Conservation (phyloP, 1,284 basidiomycete genomes). For the Pyrrhoderma lamaoense region DNA sequence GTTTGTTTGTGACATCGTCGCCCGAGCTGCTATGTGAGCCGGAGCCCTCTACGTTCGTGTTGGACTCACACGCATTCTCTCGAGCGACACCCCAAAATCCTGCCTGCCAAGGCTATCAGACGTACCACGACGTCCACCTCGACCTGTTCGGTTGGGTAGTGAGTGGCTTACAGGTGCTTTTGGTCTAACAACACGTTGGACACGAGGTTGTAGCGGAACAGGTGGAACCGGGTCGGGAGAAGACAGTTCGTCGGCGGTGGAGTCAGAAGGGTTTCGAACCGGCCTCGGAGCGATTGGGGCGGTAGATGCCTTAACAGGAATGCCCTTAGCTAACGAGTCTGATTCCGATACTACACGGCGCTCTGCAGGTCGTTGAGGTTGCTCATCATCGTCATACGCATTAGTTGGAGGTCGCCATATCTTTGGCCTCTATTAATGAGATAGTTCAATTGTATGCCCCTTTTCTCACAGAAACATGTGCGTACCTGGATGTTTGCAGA, state of each 20-base stretch:
- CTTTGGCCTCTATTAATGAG: slow-evolving; percentile 6
- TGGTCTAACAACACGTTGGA: neutral
- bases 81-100: slow-evolving; percentile 59
- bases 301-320: slow-evolving; percentile 1
- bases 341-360: slow-evolving; percentile 16
- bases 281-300: neutral
- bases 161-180: slow-evolving; percentile 15
- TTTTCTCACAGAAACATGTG: neutral
- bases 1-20: slow-evolving; percentile 30
- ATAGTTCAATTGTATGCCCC: neutral
- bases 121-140: neutral
- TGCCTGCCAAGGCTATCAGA: neutral
- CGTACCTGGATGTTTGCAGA: slow-evolving; percentile 3
- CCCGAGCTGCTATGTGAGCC: slow-evolving; percentile 52
- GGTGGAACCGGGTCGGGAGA: neutral
- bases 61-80: slow-evolving; percentile 46
- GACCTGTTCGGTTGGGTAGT: slow-evolving; percentile 12
- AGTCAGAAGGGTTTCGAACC: slow-evolving; percentile 1
- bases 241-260: slow-evolving; percentile 3
- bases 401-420: slow-evolving; percentile 14
- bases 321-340: slow-evolving; percentile 19
- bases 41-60: slow-evolving; percentile 32
- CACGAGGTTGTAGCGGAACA: neutral
- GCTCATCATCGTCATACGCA: slow-evolving; percentile 9
- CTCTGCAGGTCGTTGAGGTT: neutral